A percentile compares a stretch with the other conserved stretches of the same genome.
phyloP scores from a whole-genome alignment of 148 eudicot species.

The Chenopodium berlandieri region DNA sequence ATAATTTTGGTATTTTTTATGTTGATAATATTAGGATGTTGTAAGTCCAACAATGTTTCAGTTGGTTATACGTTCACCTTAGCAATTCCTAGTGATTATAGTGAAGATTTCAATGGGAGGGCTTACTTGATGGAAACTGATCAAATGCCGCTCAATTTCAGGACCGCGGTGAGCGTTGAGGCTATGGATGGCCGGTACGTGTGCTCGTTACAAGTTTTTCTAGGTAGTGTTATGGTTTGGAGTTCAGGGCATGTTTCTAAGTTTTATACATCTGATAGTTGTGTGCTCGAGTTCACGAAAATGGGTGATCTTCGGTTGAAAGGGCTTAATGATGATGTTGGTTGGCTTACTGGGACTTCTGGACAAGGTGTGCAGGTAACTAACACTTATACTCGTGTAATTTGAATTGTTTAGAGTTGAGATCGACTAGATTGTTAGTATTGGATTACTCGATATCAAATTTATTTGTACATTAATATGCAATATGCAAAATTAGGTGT shows the following conservation, averaged over 20 bases:
- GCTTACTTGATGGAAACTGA: constrained; percentile 74
- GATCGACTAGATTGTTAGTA: background rate
- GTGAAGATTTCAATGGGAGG: constrained; percentile 56
- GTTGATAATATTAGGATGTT: constrained; percentile 23
- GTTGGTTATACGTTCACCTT: constrained; percentile 60
- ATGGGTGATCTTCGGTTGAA: constrained; percentile 67
- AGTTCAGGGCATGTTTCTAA: constrained; percentile 65
- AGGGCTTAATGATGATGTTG: constrained; percentile 47
- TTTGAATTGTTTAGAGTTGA: background rate
- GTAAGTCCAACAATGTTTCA: constrained; percentile 47
- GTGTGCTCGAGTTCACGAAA: constrained; percentile 65
- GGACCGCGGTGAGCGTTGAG: constrained; percentile 62
- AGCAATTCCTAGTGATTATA: constrained; percentile 57
- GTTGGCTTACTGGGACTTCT: constrained; percentile 83
- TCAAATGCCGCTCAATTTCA: constrained; percentile 46
- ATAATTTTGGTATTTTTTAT: constrained; percentile 27
- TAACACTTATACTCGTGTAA: background rate
- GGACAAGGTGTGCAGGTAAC: constrained; percentile 92
- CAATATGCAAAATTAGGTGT: no score
- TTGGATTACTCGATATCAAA: no score
- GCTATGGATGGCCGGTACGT: constrained; percentile 47
- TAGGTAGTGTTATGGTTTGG: constrained; percentile 82
- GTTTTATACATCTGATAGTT: constrained; percentile 55
- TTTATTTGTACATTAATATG: no score
- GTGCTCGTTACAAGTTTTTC: constrained; percentile 74